Base-by-base conservation (phyloP, 1,284 basidiomycete species). In the Neolentinus lepideus region DNA sequence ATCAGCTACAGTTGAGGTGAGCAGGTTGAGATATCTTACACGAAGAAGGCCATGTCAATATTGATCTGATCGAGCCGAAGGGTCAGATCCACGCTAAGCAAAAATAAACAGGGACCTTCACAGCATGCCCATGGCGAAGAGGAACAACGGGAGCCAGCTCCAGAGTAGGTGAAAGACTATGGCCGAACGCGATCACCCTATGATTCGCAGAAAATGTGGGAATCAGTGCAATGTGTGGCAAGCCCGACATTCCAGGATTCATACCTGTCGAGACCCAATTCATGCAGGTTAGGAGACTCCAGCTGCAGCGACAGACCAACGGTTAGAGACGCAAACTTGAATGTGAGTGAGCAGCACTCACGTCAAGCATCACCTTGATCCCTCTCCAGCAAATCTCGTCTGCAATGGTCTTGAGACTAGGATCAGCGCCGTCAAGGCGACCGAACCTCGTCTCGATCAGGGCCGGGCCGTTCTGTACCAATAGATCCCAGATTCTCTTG, bases 331-430 rank as follows among this genome's bases (percentile, higher is more conserved):
- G 3, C 14, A 6, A 4, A 25, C 4, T 11, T 16, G 12, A 50
- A 4, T 14, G 24, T 16, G 54, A 55, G 29, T 43, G 57, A 21
- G 38, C n/a, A 43, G n/a, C 19, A n/a, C 38, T 43, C n/a, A 43
- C 61, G 26, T 62, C 58, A 47, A 62, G 59, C 61, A 62, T 60
- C 47, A 59, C 58, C 53, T 62, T 59, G 56, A 62, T 62, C 9
- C 61, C 61, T 14, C 59, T 52, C 61, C 59, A 60, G 50, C 61
- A 62, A 26, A 62, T 62, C 54, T 62, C 59, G 54, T 62, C 61
- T 4, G 61, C 61, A 31, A 62, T 57, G 14, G 46, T 53, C 55
- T 62, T 62, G 26, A 62, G 50, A 52, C 58, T 56, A 3, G 59
- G 57, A 29, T 35, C 10, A 4, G 59, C 55, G 25, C 56, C 58